These are phyloP conservation scores for Solanum hybrid DNA, from an alignment of 305 asterid species.

Conservation along the genomic window DNA sequence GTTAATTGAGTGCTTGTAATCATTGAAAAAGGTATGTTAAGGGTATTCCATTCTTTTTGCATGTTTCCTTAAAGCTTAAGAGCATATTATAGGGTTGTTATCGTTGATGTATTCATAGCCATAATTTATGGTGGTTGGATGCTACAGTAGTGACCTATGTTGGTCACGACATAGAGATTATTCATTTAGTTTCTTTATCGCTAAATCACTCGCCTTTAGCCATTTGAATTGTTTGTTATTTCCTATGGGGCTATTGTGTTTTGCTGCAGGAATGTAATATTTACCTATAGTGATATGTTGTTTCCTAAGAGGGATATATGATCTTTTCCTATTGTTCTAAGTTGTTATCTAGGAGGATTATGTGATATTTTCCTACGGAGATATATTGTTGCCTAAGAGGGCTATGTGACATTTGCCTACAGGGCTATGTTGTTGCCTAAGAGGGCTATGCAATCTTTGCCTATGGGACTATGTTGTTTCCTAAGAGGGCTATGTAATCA, in stretches of 20 bases:
- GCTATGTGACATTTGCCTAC: background rate
- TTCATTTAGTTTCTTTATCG: background rate
- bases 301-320: background rate
- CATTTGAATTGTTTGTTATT: background rate
- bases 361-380: background rate
- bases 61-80: background rate
- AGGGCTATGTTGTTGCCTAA: background rate
- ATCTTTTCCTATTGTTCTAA: background rate
- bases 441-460: background rate
- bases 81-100: background rate
- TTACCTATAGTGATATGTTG: background rate
- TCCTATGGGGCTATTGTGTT: background rate
- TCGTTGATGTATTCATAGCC: background rate
- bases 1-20: background rate
- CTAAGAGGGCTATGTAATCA: background rate
- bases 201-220: background rate
- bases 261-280: background rate
- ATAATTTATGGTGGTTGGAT: background rate
- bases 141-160: background rate
- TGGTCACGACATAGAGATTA: background rate
- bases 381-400: background rate
- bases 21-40: background rate
- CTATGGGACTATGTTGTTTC: background rate
- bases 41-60: background rate
- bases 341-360: background rate